These are phyloP conservation scores for Protomyces arabidopsidicola DNA, from an alignment of 1,139 yeast genomes.

Conservation along the genomic window DNA sequence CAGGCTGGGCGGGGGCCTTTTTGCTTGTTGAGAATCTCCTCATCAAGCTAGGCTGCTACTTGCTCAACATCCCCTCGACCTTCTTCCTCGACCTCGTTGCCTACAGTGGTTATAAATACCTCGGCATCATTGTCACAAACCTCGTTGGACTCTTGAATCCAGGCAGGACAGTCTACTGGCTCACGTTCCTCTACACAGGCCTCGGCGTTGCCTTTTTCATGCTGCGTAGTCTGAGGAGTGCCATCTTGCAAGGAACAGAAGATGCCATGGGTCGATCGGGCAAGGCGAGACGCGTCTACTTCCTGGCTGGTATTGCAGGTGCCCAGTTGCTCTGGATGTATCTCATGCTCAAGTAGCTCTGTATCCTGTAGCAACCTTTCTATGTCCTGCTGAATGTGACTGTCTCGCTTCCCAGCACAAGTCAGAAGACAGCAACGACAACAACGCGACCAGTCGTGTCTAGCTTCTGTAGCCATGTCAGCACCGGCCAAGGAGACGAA, in stretches of 20 bases:
- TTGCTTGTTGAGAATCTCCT: constrained; percentile 63
- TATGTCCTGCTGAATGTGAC: not conserved
- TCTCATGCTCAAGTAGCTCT: constrained; percentile 43
- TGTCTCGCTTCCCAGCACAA: not conserved
- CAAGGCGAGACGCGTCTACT: constrained; percentile 67
- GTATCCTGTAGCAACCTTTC: not conserved
- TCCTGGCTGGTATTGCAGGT: constrained; percentile 79
- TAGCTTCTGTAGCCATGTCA: not conserved
- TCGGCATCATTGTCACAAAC: constrained; percentile 50
- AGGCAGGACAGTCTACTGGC: constrained; percentile 46
- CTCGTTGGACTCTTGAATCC: constrained; percentile 43
- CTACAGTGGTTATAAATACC: constrained; percentile 91
- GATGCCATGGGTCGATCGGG: constrained; percentile 60
- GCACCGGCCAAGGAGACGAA: constrained; percentile 15
- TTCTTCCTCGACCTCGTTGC: constrained; percentile 74
- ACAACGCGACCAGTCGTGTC: not conserved
- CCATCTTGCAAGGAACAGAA: constrained; percentile 53
- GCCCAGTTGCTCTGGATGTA: constrained; percentile 64
- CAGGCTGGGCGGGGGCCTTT: constrained; percentile 86
- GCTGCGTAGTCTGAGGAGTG: constrained; percentile 80
- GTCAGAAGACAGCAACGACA: not conserved
- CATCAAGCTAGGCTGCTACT: constrained; percentile 59
- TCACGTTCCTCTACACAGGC: constrained; percentile 42
- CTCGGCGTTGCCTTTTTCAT: constrained; percentile 45
- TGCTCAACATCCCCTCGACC: constrained; percentile 47